These are phyloP conservation scores for Starmerella floricola DNA, from an alignment of 805 yeast genomes.

Conservation along the genomic window DNA sequence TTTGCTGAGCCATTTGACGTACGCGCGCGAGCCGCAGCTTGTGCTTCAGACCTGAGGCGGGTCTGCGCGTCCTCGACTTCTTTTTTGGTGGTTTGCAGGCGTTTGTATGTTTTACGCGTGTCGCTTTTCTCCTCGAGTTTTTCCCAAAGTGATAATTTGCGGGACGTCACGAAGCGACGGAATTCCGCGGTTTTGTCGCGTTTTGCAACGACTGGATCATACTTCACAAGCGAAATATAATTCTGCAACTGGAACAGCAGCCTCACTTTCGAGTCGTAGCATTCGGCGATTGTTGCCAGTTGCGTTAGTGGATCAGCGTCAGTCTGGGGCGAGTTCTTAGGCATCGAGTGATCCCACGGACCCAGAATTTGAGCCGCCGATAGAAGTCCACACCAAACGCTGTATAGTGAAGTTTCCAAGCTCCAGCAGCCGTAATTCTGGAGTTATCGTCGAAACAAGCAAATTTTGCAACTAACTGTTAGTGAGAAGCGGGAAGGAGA, in stretches of 20 bases:
- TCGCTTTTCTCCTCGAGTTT: slow-evolving; percentile 12
- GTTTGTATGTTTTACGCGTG: slow-evolving; percentile 18
- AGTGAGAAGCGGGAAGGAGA: slow-evolving; percentile 4
- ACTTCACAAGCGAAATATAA: slow-evolving; percentile 31
- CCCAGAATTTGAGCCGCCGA: slow-evolving; percentile 1
- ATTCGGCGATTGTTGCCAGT: slow-evolving; percentile 21
- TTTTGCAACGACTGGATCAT: slow-evolving; percentile 30
- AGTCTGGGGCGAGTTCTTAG: slow-evolving; percentile 1
- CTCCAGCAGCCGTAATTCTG: not conserved
- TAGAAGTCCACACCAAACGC: not conserved
- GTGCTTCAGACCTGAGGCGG: not conserved
- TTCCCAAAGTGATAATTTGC: slow-evolving; percentile 31
- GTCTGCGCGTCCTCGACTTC: slow-evolving; percentile 9
- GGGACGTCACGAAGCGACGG: slow-evolving; percentile 25
- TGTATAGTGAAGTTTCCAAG: slow-evolving; percentile 1
- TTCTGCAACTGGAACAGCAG: slow-evolving; percentile 32
- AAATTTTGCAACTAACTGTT: not conserved
- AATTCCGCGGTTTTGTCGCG: slow-evolving; percentile 27
- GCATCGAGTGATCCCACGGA: slow-evolving; percentile 2
- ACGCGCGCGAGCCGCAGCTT: too few relatives aligned
- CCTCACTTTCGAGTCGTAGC: slow-evolving; percentile 30
- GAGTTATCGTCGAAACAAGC: slow-evolving; percentile 8
- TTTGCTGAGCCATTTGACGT: not conserved
- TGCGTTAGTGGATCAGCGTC: slow-evolving; percentile 7
- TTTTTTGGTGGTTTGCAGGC: slow-evolving; percentile 8